A percentile compares a stretch with the other conserved stretches of the same genome.
Conservation (phyloP, 1,284 basidiomycete species). For the Microstroma glucosiphilum region DNA sequence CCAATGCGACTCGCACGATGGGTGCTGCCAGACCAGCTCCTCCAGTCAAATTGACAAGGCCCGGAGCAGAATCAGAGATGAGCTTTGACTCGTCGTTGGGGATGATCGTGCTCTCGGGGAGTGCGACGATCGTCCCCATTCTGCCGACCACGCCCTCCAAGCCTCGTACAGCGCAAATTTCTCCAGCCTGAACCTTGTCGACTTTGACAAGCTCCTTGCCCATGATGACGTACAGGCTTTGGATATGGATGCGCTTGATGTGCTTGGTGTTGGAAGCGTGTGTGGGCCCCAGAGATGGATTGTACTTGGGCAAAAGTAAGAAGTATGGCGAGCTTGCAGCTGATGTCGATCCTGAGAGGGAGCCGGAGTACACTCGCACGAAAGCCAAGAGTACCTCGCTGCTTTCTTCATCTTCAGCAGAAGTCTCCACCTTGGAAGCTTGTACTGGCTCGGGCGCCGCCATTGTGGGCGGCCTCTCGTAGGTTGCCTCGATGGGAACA, state of each 20-base stretch:
- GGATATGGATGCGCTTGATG: conserved; percentile 62
- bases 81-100: conserved; percentile 4
- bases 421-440: conserved; percentile 17
- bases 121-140: conserved; percentile 79
- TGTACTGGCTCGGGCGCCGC: conserved; percentile 1
- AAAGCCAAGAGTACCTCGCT: conserved; percentile 62
- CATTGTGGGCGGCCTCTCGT: not conserved
- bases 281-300: conserved; percentile 60
- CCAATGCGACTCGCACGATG: conserved; percentile 91
- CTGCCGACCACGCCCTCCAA: conserved; percentile 83
- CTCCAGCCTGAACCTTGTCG: conserved; percentile 79
- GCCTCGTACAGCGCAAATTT: conserved; percentile 88
- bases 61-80: not conserved
- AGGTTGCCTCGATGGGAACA: not conserved
- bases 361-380: conserved; percentile 85
- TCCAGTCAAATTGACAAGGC: conserved; percentile 43
- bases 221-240: conserved; percentile 94
- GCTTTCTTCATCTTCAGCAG: conserved; percentile 18
- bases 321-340: conserved; percentile 55
- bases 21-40: conserved; percentile 58
- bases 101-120: conserved; percentile 19
- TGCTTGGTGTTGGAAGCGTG: conserved; percentile 63
- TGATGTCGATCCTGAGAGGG: conserved; percentile 61
- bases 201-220: conserved; percentile 84
- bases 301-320: conserved; percentile 84